Base-by-base conservation (phyloP, 2,329 filamentous ascomycete species). In the Aureobasidium mangrovei region DNA sequence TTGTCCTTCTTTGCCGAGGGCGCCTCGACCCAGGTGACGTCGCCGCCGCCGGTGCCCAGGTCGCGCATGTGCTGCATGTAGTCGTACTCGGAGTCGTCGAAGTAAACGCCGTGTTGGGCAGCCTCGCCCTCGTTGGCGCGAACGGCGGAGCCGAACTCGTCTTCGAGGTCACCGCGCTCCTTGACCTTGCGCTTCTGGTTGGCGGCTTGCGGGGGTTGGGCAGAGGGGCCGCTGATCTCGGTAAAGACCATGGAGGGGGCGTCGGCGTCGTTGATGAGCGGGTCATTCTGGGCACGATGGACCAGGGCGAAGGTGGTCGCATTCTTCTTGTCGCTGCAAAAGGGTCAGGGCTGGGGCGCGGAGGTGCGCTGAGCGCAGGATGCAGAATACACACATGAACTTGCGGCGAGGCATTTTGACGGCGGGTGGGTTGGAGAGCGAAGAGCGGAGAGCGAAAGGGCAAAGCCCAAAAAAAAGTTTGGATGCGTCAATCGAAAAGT, bases 11-110 rank as follows among this genome's bases (percentile, higher is more conserved):
- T 67, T 9, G 75, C 70, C 51, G 80, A 78, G n/a, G 72, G 69
- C 1, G 80, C 80, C 58, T 96, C 90, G 38, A 98, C 79, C 66
- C 95, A 97, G 45, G 91, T 83, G 31, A 85, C 82, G 54, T 90
- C 61, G 9, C 87, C 87, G 4, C 69, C 71, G 4, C 80, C 72
- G 2, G 66, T 65, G 3, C 76, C 88, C 41, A 98, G 74, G 63
- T 97, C 93, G 54, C 90, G 86, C 78, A 98, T 76, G 71, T 98
- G 93, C 71, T 98, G 93, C 93, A 98, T 98, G 74, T 98, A 98
- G 71, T 98, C 93, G 72, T 98, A 98, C 65, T 88, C 81, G 60
- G 88, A 86, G 72, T 98, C 93, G 71, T 98, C 94, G 70, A 80
- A 98, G 76, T 87, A 98, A 60, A 98, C 82, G 60, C 93, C 93